These are phyloP conservation scores for Dianthus caryophyllus DNA, from an alignment of 148 eudicot species.

Conservation along the genomic window DNA sequence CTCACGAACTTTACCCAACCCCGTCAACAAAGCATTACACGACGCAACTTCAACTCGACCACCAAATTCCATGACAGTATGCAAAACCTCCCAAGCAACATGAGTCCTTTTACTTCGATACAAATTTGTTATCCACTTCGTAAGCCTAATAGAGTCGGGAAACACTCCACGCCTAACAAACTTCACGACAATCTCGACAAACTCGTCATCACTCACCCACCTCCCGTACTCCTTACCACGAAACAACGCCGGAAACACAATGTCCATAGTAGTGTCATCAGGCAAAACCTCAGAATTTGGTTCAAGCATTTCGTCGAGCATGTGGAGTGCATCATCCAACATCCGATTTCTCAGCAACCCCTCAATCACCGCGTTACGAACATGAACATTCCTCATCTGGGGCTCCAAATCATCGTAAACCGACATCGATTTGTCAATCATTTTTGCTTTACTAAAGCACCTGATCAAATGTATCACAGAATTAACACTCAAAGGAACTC, in stretches of 20 bases:
- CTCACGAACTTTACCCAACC: constrained; percentile 36
- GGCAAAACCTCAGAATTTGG: constrained; percentile 31
- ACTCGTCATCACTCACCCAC: constrained; percentile 33
- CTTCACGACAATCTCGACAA: constrained; percentile 35
- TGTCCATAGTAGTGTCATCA: constrained; percentile 28
- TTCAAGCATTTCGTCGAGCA: constrained; percentile 86
- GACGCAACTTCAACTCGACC: constrained; percentile 34
- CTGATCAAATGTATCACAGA: constrained; percentile 38
- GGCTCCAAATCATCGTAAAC: constrained; percentile 36
- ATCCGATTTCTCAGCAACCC: constrained; percentile 31
- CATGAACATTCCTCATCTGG: constrained; percentile 27
- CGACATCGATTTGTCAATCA: constrained; percentile 34
- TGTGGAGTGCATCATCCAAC: constrained; percentile 47
- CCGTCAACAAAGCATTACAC: constrained; percentile 60
- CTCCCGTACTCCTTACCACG: constrained; percentile 25
- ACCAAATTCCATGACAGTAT: constrained; percentile 44
- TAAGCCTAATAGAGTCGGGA: constrained; percentile 32
- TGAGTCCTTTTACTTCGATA: constrained; percentile 38
- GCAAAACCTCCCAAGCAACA: constrained; percentile 47
- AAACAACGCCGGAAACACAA: constrained; percentile 41
- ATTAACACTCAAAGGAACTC: constrained; percentile 30
- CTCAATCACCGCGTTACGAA: constrained; percentile 38
- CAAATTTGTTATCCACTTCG: constrained; percentile 36
- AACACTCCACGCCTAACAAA: constrained; percentile 38
- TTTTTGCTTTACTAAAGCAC: constrained; percentile 27